phyloP scores from a whole-genome alignment of 441 rosid species.

The Erodium trifolium region DNA sequence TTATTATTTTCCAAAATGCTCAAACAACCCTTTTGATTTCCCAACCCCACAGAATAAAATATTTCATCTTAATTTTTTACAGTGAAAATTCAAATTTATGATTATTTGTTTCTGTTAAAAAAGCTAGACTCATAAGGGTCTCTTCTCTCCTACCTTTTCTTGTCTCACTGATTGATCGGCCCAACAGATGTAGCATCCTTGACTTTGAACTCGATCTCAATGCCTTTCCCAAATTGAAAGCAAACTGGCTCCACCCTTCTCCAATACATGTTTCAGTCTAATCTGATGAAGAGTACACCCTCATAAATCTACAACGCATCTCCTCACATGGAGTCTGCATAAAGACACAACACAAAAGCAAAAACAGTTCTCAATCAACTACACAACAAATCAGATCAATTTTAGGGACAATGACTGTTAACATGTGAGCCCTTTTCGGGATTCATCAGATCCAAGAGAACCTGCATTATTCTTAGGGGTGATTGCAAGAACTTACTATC shows the following conservation, averaged over 20 bases:
- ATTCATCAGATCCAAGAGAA: slow-evolving; percentile 17
- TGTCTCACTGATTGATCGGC: not conserved
- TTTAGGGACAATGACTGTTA: slow-evolving; percentile 11
- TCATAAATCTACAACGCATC: not conserved
- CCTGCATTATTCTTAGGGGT: not conserved
- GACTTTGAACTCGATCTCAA: slow-evolving; percentile 1
- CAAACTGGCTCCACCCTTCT: slow-evolving; percentile 5
- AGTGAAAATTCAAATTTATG: not conserved
- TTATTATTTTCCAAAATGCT: too few relatives aligned
- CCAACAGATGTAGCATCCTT: not conserved
- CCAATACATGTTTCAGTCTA: not conserved
- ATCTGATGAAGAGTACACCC: not conserved
- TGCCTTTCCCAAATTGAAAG: slow-evolving; percentile 15
- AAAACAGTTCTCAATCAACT: slow-evolving; percentile 5
- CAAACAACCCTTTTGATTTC: too few relatives aligned
- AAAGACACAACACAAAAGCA: not conserved
- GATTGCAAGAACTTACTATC: too few relatives aligned
- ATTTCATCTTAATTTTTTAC: not conserved
- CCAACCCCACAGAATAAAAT: too few relatives aligned
- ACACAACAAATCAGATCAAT: slow-evolving; percentile 14
- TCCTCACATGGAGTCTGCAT: slow-evolving; percentile 14
- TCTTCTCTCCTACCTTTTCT: not conserved
- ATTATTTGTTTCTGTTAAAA: not conserved
- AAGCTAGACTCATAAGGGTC: not conserved
- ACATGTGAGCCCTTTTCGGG: not conserved